Evolutionary conservation across 1,139 yeast genomes (phyloP).

Genomic region (Candida pseudoviswanathii): DNA sequence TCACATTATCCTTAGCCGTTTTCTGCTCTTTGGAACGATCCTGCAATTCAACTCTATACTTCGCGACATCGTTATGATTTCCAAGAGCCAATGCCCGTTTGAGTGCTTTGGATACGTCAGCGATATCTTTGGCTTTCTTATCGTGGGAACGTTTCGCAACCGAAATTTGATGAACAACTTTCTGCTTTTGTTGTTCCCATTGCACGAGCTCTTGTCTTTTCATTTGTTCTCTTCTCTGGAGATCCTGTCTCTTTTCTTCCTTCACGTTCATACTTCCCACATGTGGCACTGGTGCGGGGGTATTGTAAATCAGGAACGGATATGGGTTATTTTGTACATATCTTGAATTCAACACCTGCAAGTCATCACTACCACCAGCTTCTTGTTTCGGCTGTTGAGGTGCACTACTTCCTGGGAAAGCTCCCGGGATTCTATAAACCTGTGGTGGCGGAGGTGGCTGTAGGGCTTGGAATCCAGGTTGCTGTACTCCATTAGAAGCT

Average conservation of each 20-base stretch:
- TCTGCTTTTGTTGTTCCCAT: constrained; percentile 4
- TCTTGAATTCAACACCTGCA: constrained; percentile 1
- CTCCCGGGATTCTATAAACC: background rate
- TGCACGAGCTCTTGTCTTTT: constrained; percentile 9
- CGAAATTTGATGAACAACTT: constrained; percentile 1
- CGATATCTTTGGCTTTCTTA: background rate
- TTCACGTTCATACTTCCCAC: constrained; percentile 12
- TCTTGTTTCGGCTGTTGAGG: background rate
- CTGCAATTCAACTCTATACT: background rate
- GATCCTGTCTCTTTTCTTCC: constrained; percentile 5
- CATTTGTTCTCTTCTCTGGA: constrained; percentile 7
- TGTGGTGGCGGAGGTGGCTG: background rate
- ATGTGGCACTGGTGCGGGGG: constrained; percentile 40
- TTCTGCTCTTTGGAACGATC: constrained; percentile 2
- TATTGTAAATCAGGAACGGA: constrained; percentile 20
- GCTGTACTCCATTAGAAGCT: background rate
- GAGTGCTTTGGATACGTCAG: background rate
- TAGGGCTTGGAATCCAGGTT: background rate
- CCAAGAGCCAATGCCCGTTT: constrained; percentile 5
- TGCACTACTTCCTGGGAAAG: background rate
- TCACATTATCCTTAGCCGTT: constrained; percentile 4
- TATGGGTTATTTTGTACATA: background rate
- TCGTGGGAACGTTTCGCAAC: constrained; percentile 2
- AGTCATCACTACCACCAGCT: constrained; percentile 1
- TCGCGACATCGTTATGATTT: constrained; percentile 1